These are phyloP conservation scores for Debaryomyces subglobosus DNA, from an alignment of 1,139 yeast genomes.

Conservation along the genomic window DNA sequence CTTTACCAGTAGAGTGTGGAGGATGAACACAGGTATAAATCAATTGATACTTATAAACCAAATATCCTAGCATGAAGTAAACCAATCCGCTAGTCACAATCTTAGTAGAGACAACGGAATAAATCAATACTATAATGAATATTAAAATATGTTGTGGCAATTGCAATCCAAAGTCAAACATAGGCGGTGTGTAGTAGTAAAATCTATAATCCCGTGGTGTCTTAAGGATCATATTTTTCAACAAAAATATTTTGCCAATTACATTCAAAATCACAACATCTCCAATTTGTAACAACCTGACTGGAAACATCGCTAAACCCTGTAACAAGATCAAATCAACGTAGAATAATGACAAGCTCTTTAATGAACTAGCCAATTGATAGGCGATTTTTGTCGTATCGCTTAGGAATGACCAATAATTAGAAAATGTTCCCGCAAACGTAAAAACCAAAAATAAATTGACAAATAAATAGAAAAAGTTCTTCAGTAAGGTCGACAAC, in stretches of 20 bases:
- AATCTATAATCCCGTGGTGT: constrained; percentile 65
- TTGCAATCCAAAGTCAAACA: constrained; percentile 66
- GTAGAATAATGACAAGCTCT: constrained; percentile 69
- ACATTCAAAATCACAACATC: constrained; percentile 47
- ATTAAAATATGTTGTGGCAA: constrained; percentile 68
- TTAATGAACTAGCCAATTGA: constrained; percentile 70
- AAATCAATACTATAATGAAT: constrained; percentile 62
- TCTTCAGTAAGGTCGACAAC: constrained; percentile 71
- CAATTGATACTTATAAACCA: constrained; percentile 68
- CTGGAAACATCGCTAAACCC: constrained; percentile 80
- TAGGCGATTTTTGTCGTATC: constrained; percentile 77
- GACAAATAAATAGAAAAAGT: constrained; percentile 77
- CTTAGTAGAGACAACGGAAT: constrained; percentile 68
- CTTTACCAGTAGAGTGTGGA: constrained; percentile 71
- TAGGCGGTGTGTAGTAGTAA: constrained; percentile 66
- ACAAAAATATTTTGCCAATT: constrained; percentile 61
- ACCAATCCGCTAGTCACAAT: constrained; percentile 64
- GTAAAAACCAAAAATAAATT: constrained; percentile 79
- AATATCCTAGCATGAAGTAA: constrained; percentile 62
- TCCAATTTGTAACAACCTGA: constrained; percentile 61
- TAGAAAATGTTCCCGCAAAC: constrained; percentile 78
- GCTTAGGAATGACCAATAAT: constrained; percentile 73
- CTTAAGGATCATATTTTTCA: constrained; percentile 48
- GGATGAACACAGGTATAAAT: constrained; percentile 71
- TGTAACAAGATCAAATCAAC: constrained; percentile 74